These are phyloP conservation scores for Biscutella laevigata DNA, from an alignment of 441 rosid species.

Conservation along the genomic window DNA sequence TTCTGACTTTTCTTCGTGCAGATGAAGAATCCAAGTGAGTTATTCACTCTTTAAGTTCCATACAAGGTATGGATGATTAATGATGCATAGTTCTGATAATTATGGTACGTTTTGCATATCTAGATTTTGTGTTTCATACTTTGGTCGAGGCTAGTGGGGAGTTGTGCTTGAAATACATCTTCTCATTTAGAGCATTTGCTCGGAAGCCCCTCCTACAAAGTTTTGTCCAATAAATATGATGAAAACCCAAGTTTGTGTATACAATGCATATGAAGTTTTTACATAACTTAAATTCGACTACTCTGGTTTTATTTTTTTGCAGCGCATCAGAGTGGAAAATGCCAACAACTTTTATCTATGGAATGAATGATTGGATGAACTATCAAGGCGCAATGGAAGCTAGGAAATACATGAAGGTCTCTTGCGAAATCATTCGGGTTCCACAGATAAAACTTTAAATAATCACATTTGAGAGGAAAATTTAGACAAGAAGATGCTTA, in stretches of 20 bases:
- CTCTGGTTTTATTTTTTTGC: constrained; percentile 23
- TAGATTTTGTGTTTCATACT: constrained; percentile 87
- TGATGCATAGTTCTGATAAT: constrained; percentile 8
- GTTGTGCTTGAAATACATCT: constrained; percentile 85
- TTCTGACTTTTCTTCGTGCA: constrained; percentile 17
- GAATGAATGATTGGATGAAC: constrained; percentile 86
- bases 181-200: constrained; percentile 89
- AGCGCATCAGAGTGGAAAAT: constrained; percentile 99
- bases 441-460: constrained; percentile 52
- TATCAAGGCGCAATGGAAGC: constrained; percentile 86
- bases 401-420: constrained; percentile 71
- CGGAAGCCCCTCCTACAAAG: constrained; percentile 78
- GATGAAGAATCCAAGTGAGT: constrained; percentile 70
- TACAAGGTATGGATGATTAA: constrained; percentile 3
- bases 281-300: not conserved
- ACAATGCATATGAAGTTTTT: not conserved
- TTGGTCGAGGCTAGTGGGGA: constrained; percentile 96
- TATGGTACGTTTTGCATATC: constrained; percentile 17
- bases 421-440: constrained; percentile 91
- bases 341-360: constrained; percentile 91
- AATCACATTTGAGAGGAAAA: not conserved
- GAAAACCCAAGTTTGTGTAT: not conserved
- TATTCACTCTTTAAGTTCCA: not conserved
- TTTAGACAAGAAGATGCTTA: not conserved
- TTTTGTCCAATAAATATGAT: constrained; percentile 29